Evolutionary conservation across 2,329 filamentous ascomycete species (phyloP), one percentile per base, ranked within the genome.

Genomic region (Furcasterigmium sp.): DNA sequence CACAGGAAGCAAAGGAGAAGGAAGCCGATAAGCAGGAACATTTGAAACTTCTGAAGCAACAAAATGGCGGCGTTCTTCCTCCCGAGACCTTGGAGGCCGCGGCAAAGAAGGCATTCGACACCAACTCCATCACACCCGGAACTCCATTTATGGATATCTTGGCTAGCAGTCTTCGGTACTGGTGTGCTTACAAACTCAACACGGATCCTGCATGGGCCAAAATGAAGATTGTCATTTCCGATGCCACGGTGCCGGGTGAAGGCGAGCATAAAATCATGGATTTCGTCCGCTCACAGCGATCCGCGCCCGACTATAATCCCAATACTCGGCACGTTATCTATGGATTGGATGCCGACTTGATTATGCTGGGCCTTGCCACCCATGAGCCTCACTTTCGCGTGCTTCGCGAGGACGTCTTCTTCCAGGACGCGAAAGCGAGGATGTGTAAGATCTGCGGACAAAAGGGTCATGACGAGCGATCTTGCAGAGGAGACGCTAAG

Each of bases 241-340:
- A 98, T 72, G 91, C 93, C 42, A 96, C 91, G 32, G 91, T 98
- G 30, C 93, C 93, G 43, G 93, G 93, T 60, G 93, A 98, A 69
- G 93, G 93, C 61, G 93, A 98, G 69, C 93, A 98, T 66, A 98
- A 98, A 67, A 97, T 98, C 59, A 98, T 98, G 93, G 84, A 93
- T 54, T 98, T 97, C 62, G 81, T 98, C 52, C 84, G 93, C 56
- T 95, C 91, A 29, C 94, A 98, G 65, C 83, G 93, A 56, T 81
- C 86, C 39, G 93, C 88, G 42, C 85, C 91, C 5, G 85, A 94
- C 51, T 90, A 98, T 64, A 85, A 98, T 58, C 93, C 93, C 19
- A 97, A 98, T 63, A 97, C 93, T 18, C 86, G 87, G 48, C 93
- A 98, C 68, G 94, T 98, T 56, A 96, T 98, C 49, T 98, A 98